These are phyloP conservation scores for Pezicula radicicola DNA, from an alignment of 2,329 filamentous ascomycete genomes.

Conservation along the genomic window DNA sequence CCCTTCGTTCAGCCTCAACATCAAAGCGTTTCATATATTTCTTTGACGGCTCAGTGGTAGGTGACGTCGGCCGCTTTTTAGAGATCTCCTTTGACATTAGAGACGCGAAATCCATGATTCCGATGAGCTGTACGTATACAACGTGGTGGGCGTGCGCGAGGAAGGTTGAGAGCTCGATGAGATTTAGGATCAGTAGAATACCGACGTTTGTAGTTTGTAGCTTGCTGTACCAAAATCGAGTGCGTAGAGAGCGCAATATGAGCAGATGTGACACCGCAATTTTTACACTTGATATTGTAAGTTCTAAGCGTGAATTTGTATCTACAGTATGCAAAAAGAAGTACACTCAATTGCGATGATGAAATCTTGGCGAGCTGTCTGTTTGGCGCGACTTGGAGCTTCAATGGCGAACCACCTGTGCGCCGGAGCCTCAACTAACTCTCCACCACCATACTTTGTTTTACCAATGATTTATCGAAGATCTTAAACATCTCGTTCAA, in stretches of 20 bases:
- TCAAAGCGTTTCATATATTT: conserved; percentile 88
- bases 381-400: background rate
- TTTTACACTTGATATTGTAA: background rate
- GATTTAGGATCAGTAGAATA: background rate
- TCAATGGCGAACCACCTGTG: conserved; percentile 6
- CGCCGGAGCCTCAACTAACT: conserved; percentile 8
- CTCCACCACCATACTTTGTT: conserved; percentile 4
- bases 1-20: conserved; percentile 76
- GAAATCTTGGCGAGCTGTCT: background rate
- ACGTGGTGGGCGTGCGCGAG: background rate
- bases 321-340: background rate
- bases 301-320: background rate
- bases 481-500: conserved; percentile 11
- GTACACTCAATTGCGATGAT: too few species aligned
- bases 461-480: conserved; percentile 8
- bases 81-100: conserved; percentile 92
- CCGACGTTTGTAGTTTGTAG: too few species aligned
- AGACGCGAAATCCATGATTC: conserved; percentile 87
- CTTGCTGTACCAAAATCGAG: too few species aligned
- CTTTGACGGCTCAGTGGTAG: conserved; percentile 38
- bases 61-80: conserved; percentile 44
- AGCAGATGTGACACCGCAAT: too few species aligned
- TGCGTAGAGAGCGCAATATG: too few species aligned
- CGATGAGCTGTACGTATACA: background rate
- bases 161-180: background rate